Base-by-base conservation (phyloP, 2,329 filamentous ascomycete species). In the Diaporthe sp. region DNA sequence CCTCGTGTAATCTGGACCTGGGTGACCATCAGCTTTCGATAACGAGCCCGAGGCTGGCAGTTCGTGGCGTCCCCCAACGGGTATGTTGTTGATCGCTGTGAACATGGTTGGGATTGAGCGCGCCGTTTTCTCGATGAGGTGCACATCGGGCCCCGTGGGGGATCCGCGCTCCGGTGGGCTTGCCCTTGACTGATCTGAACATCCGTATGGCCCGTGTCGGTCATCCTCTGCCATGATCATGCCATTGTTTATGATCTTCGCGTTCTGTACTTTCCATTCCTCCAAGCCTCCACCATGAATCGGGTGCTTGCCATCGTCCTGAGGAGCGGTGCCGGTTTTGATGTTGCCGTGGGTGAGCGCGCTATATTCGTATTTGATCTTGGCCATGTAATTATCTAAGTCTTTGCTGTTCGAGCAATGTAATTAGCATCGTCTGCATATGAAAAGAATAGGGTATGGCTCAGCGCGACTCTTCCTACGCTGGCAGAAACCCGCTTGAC, bases 251-350 rank as follows among this genome's bases (percentile, higher is more conserved):
- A 86, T 86, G 15, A 88, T 82, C 74, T 82, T 82, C 51, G 78
- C 79, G 0, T 79, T 79, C 65, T 85, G 81, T 13, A 85, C 81
- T 76, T 86, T 87, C 82, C 89, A 92, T 78, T 91, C 89, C 76
- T 90, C 89, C 4, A 90, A 81, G 1, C 88, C 90, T 46, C 89
- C 90, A 19, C 89, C 87, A 3, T 85, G 83, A n/a, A 89, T 81
- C 46, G 84, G 85, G 22, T 83, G 78, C 59, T 83, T 79, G 73
- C 82, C 78, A 77, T 84, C 80, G 76, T 82, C 77, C 49, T 59
- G 71, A 34, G 55, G 58, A 31, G 61, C 58, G 10, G 42, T 73
- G 5, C 58, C 58, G 12, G 69, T 55, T 37, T 72, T 71, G 55
- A 80, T 81, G 62, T 79, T 75, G 22, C 31, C 46, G 10, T 75